Evolutionary conservation across 768 basidiomycete genomes (phyloP).

Genomic region (Calvatia gigantea): DNA sequence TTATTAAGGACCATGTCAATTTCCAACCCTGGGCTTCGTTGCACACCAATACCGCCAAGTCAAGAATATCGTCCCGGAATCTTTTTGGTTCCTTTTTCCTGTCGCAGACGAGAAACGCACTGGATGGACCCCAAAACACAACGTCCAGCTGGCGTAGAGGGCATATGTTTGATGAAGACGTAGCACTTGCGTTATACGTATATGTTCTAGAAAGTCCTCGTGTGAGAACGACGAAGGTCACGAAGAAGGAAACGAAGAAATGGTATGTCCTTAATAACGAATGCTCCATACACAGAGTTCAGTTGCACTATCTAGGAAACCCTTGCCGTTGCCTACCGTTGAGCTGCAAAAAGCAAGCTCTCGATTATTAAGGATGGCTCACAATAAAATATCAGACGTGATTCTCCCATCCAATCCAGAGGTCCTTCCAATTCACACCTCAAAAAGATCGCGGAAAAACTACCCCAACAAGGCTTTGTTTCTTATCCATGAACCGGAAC

Average conservation of each 20-base stretch:
- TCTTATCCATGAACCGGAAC: conserved; percentile 99
- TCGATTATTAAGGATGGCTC: conserved; percentile 81
- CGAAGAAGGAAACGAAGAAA: conserved; percentile 88
- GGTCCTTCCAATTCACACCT: neutral
- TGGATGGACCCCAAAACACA: conserved; percentile 46
- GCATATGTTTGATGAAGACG: conserved; percentile 76
- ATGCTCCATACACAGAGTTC: neutral
- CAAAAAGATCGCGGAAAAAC: conserved; percentile 79
- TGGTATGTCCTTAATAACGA: conserved; percentile 50
- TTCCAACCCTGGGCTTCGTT: conserved; percentile 96
- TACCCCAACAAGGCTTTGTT: conserved; percentile 93
- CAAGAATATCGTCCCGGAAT: conserved; percentile 80
- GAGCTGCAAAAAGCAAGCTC: conserved; percentile 97
- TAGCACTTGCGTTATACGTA: conserved; percentile 68
- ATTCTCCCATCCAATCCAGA: conserved; percentile 20
- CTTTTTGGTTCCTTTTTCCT: conserved; percentile 94
- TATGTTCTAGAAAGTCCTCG: conserved; percentile 57
- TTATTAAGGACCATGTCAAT: conserved; percentile 88
- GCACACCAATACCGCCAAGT: conserved; percentile 89
- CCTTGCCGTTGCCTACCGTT: conserved; percentile 92
- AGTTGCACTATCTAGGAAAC: conserved; percentile 71
- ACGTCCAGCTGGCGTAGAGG: conserved; percentile 88
- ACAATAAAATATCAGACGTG: conserved; percentile 91
- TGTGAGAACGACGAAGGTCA: conserved; percentile 75
- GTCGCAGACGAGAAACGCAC: conserved; percentile 45